A percentile compares a stretch with the other conserved stretches of the same genome.
These are phyloP conservation scores for Mediolabrus comicus DNA, from an alignment of 108 stramenopile species.

Conservation along the genomic window DNA sequence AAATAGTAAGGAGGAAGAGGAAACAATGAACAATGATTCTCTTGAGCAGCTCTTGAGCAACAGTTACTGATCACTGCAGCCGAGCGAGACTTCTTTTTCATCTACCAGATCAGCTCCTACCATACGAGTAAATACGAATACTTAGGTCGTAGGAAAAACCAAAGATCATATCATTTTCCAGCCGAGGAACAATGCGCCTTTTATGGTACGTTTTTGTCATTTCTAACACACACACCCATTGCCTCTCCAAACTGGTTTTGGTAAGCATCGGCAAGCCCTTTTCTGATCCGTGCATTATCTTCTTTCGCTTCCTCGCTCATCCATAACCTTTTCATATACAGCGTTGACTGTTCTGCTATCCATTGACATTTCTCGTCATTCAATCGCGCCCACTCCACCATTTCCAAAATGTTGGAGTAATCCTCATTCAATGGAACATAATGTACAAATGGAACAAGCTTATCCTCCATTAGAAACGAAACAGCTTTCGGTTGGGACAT, in stretches of 20 bases:
- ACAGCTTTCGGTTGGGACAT: slow-evolving; percentile 34
- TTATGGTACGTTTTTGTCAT: no score
- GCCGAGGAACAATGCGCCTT: no score
- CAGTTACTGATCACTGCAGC: no score
- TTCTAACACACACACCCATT: not conserved
- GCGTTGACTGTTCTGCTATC: slow-evolving; percentile 65
- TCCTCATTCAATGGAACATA: slow-evolving; percentile 70
- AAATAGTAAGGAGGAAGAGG: no score
- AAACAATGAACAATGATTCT: no score
- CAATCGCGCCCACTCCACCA: slow-evolving; percentile 69
- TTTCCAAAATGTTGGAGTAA: slow-evolving; percentile 62
- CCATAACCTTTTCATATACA: slow-evolving; percentile 69
- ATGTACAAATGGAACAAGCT: slow-evolving; percentile 75
- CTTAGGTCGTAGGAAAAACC: no score
- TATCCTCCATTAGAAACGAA: slow-evolving; percentile 77
- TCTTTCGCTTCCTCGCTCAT: not conserved
- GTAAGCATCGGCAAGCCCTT: not conserved
- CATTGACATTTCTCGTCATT: slow-evolving; percentile 58
- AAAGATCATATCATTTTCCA: no score
- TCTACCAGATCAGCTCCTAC: no score
- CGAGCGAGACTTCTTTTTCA: no score
- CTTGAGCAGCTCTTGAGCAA: no score
- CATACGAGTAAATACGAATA: no score
- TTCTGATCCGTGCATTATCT: not conserved
- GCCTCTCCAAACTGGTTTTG: not conserved